phyloP scores from a whole-genome alignment of 2,329 filamentous ascomycete genomes.

The Diaporthe humulicola region DNA sequence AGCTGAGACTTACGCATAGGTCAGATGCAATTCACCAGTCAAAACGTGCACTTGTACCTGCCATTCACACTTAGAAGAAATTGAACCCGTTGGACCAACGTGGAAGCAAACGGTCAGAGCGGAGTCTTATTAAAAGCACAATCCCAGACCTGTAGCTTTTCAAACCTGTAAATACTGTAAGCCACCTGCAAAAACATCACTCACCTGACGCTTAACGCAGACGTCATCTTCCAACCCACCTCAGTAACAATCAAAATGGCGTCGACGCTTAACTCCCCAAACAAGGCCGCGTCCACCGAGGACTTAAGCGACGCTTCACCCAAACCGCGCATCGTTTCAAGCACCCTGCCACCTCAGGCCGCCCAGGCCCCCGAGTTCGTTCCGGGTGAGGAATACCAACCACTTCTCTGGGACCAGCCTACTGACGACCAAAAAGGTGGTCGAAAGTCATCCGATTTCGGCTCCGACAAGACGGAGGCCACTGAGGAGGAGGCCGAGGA shows the following conservation, averaged over 20 bases:
- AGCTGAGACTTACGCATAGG: not conserved
- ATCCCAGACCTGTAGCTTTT: too few species aligned
- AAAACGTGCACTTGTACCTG: not conserved
- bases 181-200: not conserved
- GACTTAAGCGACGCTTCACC: not conserved
- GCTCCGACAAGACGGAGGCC: not conserved
- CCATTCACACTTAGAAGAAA: not conserved
- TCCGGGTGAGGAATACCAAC: not conserved
- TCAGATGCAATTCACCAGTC: not conserved
- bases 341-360: not conserved
- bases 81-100: not conserved
- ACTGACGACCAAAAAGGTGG: conserved; percentile 1
- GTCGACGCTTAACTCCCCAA: not conserved
- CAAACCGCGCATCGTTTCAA: not conserved
- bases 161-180: not conserved
- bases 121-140: not conserved
- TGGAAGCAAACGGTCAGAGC: not conserved
- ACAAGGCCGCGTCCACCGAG: not conserved
- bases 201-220: not conserved
- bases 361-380: conserved; percentile 8
- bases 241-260: not conserved
- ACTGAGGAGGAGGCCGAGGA: not conserved
- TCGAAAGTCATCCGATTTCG: not conserved
- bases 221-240: too few species aligned
- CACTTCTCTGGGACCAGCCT: not conserved